phyloP scores from a whole-genome alignment of 257 asterid species.

The Solanum paucissectum region DNA sequence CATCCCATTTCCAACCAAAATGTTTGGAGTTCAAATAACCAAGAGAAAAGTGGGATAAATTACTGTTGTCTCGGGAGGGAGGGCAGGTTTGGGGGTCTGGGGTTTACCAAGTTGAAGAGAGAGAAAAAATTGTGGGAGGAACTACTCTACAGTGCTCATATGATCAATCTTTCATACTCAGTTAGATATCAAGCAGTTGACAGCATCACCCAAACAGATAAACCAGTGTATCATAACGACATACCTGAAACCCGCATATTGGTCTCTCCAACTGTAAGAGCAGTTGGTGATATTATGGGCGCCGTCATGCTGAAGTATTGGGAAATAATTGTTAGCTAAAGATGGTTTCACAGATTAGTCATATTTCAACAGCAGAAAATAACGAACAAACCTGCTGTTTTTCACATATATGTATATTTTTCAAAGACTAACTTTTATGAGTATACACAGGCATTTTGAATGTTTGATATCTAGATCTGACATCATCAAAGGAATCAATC shows the following conservation, averaged over 20 bases:
- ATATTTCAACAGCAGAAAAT: not conserved
- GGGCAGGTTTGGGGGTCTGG: not conserved
- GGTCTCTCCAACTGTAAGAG: slow-evolving; percentile 72
- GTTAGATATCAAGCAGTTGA: not conserved
- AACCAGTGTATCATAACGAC: not conserved
- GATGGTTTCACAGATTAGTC: not conserved
- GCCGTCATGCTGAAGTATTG: slow-evolving; percentile 68
- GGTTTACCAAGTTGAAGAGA: not conserved
- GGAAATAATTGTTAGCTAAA: not conserved
- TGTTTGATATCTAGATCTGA: not conserved
- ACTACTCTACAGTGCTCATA: not conserved
- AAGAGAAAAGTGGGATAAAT: not conserved
- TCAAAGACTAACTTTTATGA: not conserved
- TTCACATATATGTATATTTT: not conserved
- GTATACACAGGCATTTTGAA: not conserved
- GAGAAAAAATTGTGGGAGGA: not conserved
- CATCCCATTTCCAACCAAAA: not conserved
- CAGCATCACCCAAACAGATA: not conserved
- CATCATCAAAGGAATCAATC: not conserved
- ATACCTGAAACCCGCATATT: slow-evolving; percentile 48
- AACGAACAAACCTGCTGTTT: not conserved
- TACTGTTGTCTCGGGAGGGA: not conserved
- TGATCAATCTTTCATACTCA: not conserved
- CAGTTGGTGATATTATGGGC: slow-evolving; percentile 74
- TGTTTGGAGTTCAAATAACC: not conserved